A percentile compares a stretch with the other conserved stretches of the same genome.
Conservation (phyloP, 441 rosid genomes). For the Croton setiger region DNA sequence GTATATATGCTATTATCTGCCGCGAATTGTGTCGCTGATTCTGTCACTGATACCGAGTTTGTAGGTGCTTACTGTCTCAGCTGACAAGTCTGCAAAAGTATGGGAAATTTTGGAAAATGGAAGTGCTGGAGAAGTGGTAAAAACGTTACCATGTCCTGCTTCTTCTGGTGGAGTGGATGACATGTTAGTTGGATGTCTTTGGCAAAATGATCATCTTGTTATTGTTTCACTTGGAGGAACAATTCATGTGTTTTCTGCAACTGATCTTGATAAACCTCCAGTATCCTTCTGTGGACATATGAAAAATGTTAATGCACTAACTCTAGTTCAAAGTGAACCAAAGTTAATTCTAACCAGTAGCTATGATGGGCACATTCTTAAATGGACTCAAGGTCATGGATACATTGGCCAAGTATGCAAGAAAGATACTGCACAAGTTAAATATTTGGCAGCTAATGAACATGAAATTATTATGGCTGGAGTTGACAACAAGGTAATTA, state of each 20-base stretch:
- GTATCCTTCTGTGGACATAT: slow-evolving; percentile 71
- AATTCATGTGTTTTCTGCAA: slow-evolving; percentile 65
- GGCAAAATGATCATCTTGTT: slow-evolving; percentile 85
- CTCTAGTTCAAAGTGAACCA: slow-evolving; percentile 56
- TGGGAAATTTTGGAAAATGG: slow-evolving; percentile 84
- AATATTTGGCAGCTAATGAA: slow-evolving; percentile 75
- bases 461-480: slow-evolving; percentile 86
- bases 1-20: too few species aligned
- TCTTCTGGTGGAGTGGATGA: slow-evolving; percentile 87
- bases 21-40: too few species aligned
- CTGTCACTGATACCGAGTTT: not conserved
- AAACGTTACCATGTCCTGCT: slow-evolving; percentile 59
- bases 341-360: slow-evolving; percentile 68
- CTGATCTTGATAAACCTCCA: slow-evolving; percentile 72
- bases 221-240: slow-evolving; percentile 92
- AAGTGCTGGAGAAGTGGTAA: slow-evolving; percentile 49
- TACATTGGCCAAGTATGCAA: slow-evolving; percentile 66
- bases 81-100: slow-evolving; percentile 92
- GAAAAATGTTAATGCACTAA: slow-evolving; percentile 75
- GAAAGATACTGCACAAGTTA: slow-evolving; percentile 73
- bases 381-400: slow-evolving; percentile 86
- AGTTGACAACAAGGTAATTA: slow-evolving; percentile 73
- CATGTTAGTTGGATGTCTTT: slow-evolving; percentile 94
- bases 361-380: slow-evolving; percentile 84
- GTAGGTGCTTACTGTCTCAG: slow-evolving; percentile 88